These are phyloP conservation scores for Ceriops tagal DNA, from an alignment of 345 rosid species.

Conservation along the genomic window DNA sequence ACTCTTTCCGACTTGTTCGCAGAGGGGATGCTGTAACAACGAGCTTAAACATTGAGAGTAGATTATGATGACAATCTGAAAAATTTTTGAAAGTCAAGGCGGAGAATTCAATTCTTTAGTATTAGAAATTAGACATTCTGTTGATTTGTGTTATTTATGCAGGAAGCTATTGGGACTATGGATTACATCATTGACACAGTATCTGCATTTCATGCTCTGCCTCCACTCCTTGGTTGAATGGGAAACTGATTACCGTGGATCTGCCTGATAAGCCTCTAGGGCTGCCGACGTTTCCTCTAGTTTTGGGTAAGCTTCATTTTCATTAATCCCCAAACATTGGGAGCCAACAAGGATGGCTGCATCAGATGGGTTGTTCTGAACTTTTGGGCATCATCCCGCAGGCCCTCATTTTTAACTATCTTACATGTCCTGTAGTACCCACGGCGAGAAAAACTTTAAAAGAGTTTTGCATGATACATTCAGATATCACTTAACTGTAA, in stretches of 20 bases:
- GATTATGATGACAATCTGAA: neutral
- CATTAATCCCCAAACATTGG: neutral
- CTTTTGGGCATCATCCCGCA: no score
- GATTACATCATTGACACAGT: conserved; percentile 84
- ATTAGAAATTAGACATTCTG: neutral
- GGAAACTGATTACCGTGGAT: conserved; percentile 70
- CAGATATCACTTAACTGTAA: no score
- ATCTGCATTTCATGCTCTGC: conserved; percentile 73
- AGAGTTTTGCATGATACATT: no score
- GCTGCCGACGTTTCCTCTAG: conserved; percentile 67
- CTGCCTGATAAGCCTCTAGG: conserved; percentile 76
- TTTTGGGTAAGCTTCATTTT: conserved; percentile 43
- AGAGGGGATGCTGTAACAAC: no score
- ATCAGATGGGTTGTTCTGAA: no score
- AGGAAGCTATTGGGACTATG: conserved; percentile 69
- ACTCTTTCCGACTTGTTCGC: no score
- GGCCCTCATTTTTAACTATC: no score
- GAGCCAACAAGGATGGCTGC: no score
- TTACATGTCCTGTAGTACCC: no score
- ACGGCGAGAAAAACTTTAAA: no score
- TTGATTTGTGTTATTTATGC: conserved; percentile 16
- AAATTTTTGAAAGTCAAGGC: neutral
- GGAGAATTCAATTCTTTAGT: neutral
- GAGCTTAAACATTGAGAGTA: neutral
- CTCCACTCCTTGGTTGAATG: conserved; percentile 60